Evolutionary conservation across 495 filamentous ascomycete species (phyloP), one percentile per base, ranked within the genome.

Genomic region (Baudoinia panamericana): DNA sequence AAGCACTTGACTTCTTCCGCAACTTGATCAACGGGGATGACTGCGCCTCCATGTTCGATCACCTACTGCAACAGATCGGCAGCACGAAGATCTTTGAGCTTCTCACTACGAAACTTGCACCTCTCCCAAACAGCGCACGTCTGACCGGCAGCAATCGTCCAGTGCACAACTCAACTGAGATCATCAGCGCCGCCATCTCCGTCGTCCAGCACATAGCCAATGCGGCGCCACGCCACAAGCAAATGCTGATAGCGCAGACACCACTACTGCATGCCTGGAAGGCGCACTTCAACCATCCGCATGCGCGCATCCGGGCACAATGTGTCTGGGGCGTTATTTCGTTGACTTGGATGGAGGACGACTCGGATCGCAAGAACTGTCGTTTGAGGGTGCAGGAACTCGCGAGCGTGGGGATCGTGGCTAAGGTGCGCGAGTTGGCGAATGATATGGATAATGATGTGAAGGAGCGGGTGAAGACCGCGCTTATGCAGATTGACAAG

Each of bases 201-300:
- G 71, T 92, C 39, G 64, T 96, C 37, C 76, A 84, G 28, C 84
- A 95, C 61, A 75, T 96, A 46, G 84, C 85, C 11, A 85, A 84
- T 11, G 80, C 82, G 37, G 60, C 69, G 11, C 76, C 85, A 0
- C 66, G 71, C 29, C 84, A 95, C 56, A 78, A 83, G 6, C 73
- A 82, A 43, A 62, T 80, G n/a, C 63, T 97, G 17, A 70, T 78
- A 20, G 69, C 69, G 24, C 78, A 93, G 50, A 59, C 54, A 2
- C 57, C 70, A 13, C 60, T 81, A 0, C 48, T 81, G 23, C 58
- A 55, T 22, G 57, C 65, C 36, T 49, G 78, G 32, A 57, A 70
- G 16, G 61, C 65, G 27, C 66, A 75, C 30, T 80, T 90, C 54
- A 70, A 64, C 34, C 82, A 86, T 57, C 66, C 70, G 25, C 67